A percentile compares a stretch with the other conserved stretches of the same genome.
phyloP scores from a whole-genome alignment of 805 yeast genomes.

The Monosporozyma servazzii region DNA sequence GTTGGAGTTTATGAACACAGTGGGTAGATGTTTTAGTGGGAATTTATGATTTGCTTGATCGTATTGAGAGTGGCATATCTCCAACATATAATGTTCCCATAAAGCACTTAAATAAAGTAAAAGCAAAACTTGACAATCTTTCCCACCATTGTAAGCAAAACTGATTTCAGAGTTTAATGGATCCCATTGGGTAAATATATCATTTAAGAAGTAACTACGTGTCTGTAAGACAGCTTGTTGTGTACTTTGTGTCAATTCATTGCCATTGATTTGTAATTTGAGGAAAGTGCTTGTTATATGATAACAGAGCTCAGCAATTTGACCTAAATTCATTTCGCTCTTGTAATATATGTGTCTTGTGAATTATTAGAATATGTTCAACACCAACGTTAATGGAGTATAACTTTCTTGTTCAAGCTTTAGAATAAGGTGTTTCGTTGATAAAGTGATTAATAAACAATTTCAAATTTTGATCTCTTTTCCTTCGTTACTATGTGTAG shows the following conservation, averaged over 20 bases:
- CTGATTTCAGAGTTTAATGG: constrained; percentile 45
- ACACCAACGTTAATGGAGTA: background rate
- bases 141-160: constrained; percentile 90
- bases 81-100: constrained; percentile 21
- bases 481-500: background rate
- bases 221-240: constrained; percentile 23
- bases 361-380: background rate
- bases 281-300: constrained; percentile 22
- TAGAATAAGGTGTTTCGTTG: background rate
- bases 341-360: background rate
- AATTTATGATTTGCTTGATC: constrained; percentile 15
- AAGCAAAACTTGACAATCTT: constrained; percentile 88
- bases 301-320: constrained; percentile 20
- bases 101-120: constrained; percentile 57
- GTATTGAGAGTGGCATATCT: constrained; percentile 18
- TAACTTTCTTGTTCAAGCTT: background rate
- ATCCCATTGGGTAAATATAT: constrained; percentile 24
- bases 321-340: constrained; percentile 8
- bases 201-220: constrained; percentile 15
- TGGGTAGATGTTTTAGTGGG: constrained; percentile 25
- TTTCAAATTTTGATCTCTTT: background rate
- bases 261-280: constrained; percentile 1
- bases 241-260: constrained; percentile 17
- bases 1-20: constrained; percentile 71
- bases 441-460: background rate